A percentile compares a stretch with the other conserved stretches of the same genome.
Evolutionary conservation across 2,329 filamentous ascomycete genomes (phyloP).

Genomic region (Hymenoscyphus fraxineus): DNA sequence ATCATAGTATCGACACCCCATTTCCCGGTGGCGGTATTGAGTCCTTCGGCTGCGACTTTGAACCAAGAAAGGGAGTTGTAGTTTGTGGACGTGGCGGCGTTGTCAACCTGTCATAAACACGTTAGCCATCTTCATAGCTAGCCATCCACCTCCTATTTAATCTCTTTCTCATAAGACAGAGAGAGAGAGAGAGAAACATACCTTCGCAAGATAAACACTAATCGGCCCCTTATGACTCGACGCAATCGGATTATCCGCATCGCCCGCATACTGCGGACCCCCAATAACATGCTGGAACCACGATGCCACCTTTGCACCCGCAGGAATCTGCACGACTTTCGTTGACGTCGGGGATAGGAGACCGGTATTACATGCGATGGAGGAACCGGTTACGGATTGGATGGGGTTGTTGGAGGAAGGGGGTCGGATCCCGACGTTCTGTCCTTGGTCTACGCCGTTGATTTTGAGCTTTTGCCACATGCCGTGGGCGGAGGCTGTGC

Average conservation of each 20-base stretch:
- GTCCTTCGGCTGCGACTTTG: conserved; percentile 48
- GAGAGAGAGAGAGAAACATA: conserved; percentile 11
- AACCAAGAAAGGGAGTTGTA: conserved; percentile 26
- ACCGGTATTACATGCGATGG: conserved; percentile 46
- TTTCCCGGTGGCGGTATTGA: conserved; percentile 20
- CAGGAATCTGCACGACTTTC: conserved; percentile 43
- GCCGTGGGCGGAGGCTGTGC: conserved; percentile 36
- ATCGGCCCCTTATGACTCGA: conserved; percentile 44
- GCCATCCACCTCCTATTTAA: no score
- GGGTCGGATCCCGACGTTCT: conserved; percentile 47
- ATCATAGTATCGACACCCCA: conserved; percentile 31
- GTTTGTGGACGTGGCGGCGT: conserved; percentile 32
- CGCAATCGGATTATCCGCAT: conserved; percentile 47
- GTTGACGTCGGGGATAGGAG: conserved; percentile 37
- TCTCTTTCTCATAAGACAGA: not conserved
- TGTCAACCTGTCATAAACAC: conserved; percentile 34
- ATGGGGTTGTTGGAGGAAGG: conserved; percentile 49
- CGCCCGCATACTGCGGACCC: conserved; percentile 42
- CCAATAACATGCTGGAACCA: conserved; percentile 50
- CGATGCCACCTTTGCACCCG: conserved; percentile 46
- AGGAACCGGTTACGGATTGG: conserved; percentile 43
- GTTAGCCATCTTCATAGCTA: no score
- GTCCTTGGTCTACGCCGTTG: conserved; percentile 46
- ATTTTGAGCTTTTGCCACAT: conserved; percentile 47
- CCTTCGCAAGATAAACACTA: conserved; percentile 45